phyloP scores from a whole-genome alignment of 2,329 filamentous ascomycete species.

The Colletotrichum trifolii region DNA sequence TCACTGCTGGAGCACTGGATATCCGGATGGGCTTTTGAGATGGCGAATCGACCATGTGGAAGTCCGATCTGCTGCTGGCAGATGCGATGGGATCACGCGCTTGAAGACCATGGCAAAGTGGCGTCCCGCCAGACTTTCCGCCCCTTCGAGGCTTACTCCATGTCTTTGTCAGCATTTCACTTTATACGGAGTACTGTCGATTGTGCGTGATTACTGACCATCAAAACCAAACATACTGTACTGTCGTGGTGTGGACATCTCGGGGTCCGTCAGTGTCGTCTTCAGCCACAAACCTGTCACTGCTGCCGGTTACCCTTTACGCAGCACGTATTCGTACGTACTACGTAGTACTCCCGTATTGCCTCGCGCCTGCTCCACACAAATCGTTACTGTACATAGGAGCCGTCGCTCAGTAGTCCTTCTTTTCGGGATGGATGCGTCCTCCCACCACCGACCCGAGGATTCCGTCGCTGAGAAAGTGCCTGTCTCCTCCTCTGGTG shows the following conservation, averaged over 20 bases:
- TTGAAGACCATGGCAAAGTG: neutral
- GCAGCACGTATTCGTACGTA: constrained; percentile 9
- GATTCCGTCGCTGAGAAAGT: constrained; percentile 2
- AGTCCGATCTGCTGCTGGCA: constrained; percentile 15
- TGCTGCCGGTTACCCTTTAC: neutral
- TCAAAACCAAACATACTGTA: no score
- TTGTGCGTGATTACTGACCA: no score
- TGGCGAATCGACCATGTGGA: constrained; percentile 6
- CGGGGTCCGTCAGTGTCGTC: no score
- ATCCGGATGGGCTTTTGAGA: constrained; percentile 3
- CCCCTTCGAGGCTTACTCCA: neutral
- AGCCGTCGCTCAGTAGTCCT: constrained; percentile 11
- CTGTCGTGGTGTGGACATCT: no score
- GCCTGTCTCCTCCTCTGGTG: constrained; percentile 6
- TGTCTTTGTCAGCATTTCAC: constrained; percentile 20
- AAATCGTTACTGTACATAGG: neutral
- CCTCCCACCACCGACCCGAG: constrained; percentile 22
- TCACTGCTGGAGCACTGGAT: constrained; percentile 1
- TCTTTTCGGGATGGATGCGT: constrained; percentile 13
- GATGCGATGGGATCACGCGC: constrained; percentile 14
- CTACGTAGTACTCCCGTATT: no score
- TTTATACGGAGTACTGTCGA: no score
- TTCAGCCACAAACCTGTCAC: constrained; percentile 25
- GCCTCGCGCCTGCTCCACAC: constrained; percentile 7
- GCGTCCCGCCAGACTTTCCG: neutral